Base-by-base conservation (phyloP, 495 filamentous ascomycete genomes). In the Durotheca rogersii region DNA sequence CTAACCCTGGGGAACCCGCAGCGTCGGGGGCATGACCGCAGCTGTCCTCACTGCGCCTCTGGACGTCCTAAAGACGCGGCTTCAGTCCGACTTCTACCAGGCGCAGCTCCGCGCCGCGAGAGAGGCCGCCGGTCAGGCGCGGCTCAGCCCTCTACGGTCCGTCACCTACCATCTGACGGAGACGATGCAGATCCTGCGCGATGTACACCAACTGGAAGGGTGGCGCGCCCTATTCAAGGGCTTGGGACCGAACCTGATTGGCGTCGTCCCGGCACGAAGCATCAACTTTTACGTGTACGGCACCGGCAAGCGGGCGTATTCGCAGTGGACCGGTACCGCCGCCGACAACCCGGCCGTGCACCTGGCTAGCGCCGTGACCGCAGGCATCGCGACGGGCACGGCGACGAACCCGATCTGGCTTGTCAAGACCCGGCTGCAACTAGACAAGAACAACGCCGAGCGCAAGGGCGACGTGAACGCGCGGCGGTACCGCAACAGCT, bases 341-440 rank as follows among this genome's bases (percentile, higher is more conserved):
- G 53, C 81, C 49, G 86, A 91, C 51, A 77, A 82, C 10, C 78
- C 85, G 0, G 79, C 77, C 65, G 80, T 92, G 4, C 89, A 94
- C 66, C 75, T 91, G 0, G 76, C 77, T 47, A 82, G 87, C 3
- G 90, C 86, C 7, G 81, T 83, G 17, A 70, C 75, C 21, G 88
- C 89, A 1, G 90, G 90, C 20, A 73, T 95, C 27, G 81, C 83
- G 14, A 95, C 90, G 0, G 83, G 85, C 14, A 93, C 89, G 2
- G 88, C 84, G 12, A 95, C 90, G 12, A 95, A 94, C 67, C 90
- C 90, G 2, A 94, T 95, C 50, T 95, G 90, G 90, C 75, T 95
- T 36, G 80, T 95, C 43, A 95, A 95, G 73, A 95, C 90, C 17
- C 79, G 90, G 32, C 57, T 95, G 47, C 90, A 95, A 72, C 82